Evolutionary conservation across 768 basidiomycete genomes (phyloP), one percentile per base, ranked within the genome.

Genomic region (Dentipellis fragilis): DNA sequence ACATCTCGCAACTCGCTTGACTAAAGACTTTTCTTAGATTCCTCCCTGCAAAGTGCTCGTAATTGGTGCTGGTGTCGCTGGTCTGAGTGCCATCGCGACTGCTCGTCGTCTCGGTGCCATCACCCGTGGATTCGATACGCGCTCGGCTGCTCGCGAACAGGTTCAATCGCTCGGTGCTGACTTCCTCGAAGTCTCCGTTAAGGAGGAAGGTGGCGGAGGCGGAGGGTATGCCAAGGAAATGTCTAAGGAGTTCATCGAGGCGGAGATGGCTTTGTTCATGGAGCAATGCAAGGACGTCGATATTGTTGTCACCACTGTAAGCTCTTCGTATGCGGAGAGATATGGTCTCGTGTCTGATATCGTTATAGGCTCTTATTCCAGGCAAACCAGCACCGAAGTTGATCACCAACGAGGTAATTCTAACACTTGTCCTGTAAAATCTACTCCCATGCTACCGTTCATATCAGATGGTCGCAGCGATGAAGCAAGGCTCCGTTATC

Each of bases 161-260:
- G 87, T 93, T 9, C 85, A 92, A 66, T 92, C 90, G 49, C 79
- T 93, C 38, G 91, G 90, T 22, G 91, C 90, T 10, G 91, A 93
- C 67, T 93, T 93, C 62, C 68, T 93, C n/a, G 89, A 92, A 67
- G 89, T 93, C 11, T 65, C 75, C 23, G 68, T 93, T 53, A 64
- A 89, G 66, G 91, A 93, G 70, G 88, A 90, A 61, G 91, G 91
- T 14, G 80, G 83, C 29, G 91, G 84, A 5, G 80, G 74, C 14
- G 91, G 91, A 22, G 91, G 91, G 29, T 93, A 93, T 64, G 91
- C 89, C 21, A 93, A 92, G 69, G 80, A 83, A 59, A 93, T 93
- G 89, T 88, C 87, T 29, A 89, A 89, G 71, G 88, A 89, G 67
- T 93, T 91, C 66, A 83, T 91, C 56, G 87, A 82, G 49, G 89